Percentiles rank a stretch among this genome's conserved stretches.
Evolutionary conservation across 352 stramenopile genomes (phyloP).

Genomic region (Phytophthora sansomeana): DNA sequence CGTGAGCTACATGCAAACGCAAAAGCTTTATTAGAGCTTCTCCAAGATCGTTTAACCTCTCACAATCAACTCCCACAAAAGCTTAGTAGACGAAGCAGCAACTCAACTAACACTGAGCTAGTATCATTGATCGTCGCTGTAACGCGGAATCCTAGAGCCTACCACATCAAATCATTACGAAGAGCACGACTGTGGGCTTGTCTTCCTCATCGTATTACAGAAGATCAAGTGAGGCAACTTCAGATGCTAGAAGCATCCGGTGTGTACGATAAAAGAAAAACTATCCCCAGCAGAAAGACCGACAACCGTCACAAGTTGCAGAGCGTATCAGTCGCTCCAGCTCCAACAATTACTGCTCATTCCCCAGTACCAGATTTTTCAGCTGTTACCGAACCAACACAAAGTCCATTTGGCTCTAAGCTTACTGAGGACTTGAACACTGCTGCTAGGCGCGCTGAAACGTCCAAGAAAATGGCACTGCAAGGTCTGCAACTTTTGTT

Average conservation of each 20-base stretch:
- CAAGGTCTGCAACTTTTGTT: slow-evolving; percentile 35
- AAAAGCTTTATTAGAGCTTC: neutral
- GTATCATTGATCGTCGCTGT: no score
- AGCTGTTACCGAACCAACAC: neutral
- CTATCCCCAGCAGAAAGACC: neutral
- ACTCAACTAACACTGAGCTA: no score
- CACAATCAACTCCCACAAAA: no score
- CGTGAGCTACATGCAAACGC: neutral
- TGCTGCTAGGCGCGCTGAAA: neutral
- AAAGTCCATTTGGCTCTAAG: no score
- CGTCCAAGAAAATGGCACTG: neutral
- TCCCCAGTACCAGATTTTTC: neutral
- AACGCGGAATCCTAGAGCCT: no score
- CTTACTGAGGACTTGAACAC: neutral
- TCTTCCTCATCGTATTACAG: no score
- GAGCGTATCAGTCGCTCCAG: neutral
- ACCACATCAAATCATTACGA: no score
- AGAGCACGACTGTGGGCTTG: no score
- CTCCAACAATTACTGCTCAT: neutral
- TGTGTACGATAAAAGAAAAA: slow-evolving; percentile 1
- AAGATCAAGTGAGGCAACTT: no score
- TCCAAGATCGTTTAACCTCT: no score
- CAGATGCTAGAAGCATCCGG: no score
- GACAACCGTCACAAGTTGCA: neutral
- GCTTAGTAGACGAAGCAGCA: no score